Evolutionary conservation across 331 rosid species (phyloP).

Genomic region (Dryas integrifolia): DNA sequence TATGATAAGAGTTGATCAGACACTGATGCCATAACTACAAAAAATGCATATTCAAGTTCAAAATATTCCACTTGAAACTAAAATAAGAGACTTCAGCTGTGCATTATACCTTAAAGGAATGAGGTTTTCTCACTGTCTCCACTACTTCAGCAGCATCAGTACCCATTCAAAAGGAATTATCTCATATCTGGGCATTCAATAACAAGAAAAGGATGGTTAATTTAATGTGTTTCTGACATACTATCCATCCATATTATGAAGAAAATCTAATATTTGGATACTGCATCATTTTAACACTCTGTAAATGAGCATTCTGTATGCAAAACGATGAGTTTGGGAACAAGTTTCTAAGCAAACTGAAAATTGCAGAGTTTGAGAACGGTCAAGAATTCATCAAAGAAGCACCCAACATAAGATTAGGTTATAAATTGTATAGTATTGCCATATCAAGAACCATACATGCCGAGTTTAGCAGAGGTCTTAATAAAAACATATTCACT

Average conservation of each 20-base stretch:
- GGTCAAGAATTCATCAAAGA: slow-evolving; percentile 11
- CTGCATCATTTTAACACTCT: not conserved
- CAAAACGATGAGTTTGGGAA: slow-evolving; percentile 8
- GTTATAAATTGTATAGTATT: not conserved
- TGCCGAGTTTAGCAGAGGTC: not conserved
- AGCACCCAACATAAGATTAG: slow-evolving; percentile 7
- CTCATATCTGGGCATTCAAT: slow-evolving; percentile 37
- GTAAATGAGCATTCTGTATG: slow-evolving; percentile 9
- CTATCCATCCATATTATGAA: not conserved
- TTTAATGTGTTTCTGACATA: slow-evolving; percentile 17
- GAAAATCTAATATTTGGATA: slow-evolving; percentile 3
- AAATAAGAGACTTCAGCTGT: slow-evolving; percentile 14
- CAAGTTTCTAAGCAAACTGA: slow-evolving; percentile 1
- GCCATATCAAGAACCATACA: slow-evolving; percentile 6
- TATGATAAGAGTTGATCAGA: not conserved
- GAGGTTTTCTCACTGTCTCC: slow-evolving; percentile 33
- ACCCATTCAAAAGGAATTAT: slow-evolving; percentile 57
- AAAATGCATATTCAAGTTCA: slow-evolving; percentile 19
- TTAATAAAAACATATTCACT: not conserved
- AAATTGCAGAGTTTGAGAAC: slow-evolving; percentile 3
- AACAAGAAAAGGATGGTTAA: slow-evolving; percentile 24
- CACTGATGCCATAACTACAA: not conserved
- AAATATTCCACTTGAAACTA: slow-evolving; percentile 3
- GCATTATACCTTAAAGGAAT: slow-evolving; percentile 58
- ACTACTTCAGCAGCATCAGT: slow-evolving; percentile 50